A percentile compares a stretch with the other conserved stretches of the same genome.
phyloP scores from a whole-genome alignment of 768 basidiomycete genomes.

The Trametes meyenii region DNA sequence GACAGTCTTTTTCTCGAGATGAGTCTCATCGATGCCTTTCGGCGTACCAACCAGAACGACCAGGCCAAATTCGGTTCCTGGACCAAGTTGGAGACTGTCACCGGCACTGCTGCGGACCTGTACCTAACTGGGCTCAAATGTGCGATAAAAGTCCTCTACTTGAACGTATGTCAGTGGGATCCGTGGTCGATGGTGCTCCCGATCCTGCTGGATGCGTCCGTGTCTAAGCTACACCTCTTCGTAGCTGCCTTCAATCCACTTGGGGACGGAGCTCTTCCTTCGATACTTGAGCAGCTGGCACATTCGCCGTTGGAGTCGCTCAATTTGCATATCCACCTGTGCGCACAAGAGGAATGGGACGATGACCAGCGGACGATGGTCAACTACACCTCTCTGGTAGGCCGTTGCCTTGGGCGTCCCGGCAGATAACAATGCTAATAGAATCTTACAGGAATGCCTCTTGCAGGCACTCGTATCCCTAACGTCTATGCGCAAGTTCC shows the following conservation, averaged over 20 bases:
- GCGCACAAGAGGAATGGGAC: not conserved
- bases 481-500: not conserved
- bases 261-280: not conserved
- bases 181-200: not conserved
- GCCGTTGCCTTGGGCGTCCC: not conserved
- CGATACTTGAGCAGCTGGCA: not conserved
- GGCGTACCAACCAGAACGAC: not conserved
- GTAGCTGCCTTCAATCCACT: not conserved
- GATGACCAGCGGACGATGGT: not conserved
- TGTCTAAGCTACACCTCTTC: not conserved
- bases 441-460: not conserved
- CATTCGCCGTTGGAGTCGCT: not conserved
- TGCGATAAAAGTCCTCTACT: slow-evolving; percentile 1
- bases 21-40: not conserved
- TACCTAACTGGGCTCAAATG: slow-evolving; percentile 1
- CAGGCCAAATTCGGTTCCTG: not conserved
- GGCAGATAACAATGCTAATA: not conserved
- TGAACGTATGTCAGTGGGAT: not conserved
- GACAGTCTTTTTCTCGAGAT: not conserved
- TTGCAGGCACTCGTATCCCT: not conserved
- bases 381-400: not conserved
- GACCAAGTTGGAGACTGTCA: slow-evolving; percentile 14
- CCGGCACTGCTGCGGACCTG: slow-evolving; percentile 5
- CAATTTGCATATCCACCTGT: not conserved
- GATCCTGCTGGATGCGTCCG: not conserved